Evolutionary conservation across 768 basidiomycete genomes (phyloP).

Genomic region (Collybia mongolica): DNA sequence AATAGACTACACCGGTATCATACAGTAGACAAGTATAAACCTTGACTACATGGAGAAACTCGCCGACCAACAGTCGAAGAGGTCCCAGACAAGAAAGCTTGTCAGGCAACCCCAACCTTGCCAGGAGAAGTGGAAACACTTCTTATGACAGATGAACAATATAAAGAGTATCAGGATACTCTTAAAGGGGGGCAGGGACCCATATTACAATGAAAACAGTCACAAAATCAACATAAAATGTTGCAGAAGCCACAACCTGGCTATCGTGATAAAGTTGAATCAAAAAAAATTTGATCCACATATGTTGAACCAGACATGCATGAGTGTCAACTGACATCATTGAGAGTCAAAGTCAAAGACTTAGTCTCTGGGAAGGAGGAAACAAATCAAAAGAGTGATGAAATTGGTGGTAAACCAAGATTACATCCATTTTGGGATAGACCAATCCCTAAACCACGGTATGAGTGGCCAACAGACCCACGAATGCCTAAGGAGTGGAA

Average conservation of each 20-base stretch:
- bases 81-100: neutral
- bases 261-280: no score
- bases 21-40: constrained; percentile 2
- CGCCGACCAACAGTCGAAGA: neutral
- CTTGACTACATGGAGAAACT: neutral
- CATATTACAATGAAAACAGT: neutral
- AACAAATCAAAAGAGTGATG: neutral
- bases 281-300: no score
- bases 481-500: constrained; percentile 21
- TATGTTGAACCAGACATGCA: neutral
- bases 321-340: constrained; percentile 16
- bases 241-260: no score
- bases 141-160: neutral
- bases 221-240: neutral
- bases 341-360: constrained; percentile 9
- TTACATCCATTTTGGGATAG: constrained; percentile 15
- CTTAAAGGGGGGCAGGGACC: neutral
- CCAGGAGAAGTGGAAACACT: neutral
- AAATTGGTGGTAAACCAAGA: neutral
- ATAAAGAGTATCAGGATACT: neutral
- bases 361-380: neutral
- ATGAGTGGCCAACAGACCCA: constrained; percentile 11
- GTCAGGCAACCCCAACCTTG: neutral
- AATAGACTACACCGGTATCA: neutral
- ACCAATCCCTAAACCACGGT: constrained; percentile 8